A percentile compares a stretch with the other conserved stretches of the same genome.
These are phyloP conservation scores for Neurospora sp. DNA, from an alignment of 495 filamentous ascomycete genomes.

Conservation along the genomic window DNA sequence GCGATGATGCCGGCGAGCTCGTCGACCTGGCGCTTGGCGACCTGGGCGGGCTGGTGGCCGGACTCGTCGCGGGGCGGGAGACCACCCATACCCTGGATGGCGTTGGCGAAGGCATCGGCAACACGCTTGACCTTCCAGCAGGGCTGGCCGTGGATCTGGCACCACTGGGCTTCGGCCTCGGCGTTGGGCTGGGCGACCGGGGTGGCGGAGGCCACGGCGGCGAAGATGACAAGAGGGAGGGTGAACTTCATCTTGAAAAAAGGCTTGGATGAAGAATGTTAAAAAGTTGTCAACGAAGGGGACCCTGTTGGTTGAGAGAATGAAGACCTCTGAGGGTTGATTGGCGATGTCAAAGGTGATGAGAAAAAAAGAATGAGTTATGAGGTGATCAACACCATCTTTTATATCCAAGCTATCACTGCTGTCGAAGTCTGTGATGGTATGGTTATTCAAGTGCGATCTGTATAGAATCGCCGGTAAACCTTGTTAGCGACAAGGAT, in stretches of 20 bases:
- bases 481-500: not conserved
- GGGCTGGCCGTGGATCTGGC: slow-evolving; percentile 21
- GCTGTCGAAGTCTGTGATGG: not conserved
- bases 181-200: slow-evolving; percentile 15
- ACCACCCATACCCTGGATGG: slow-evolving; percentile 8
- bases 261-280: slow-evolving; percentile 1
- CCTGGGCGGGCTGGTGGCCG: slow-evolving; percentile 5
- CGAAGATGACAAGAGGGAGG: slow-evolving; percentile 22
- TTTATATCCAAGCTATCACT: not conserved
- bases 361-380: not conserved
- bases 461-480: not conserved
- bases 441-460: not conserved
- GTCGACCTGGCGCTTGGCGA: slow-evolving; percentile 19
- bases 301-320: slow-evolving; percentile 2
- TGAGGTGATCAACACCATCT: not conserved
- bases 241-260: slow-evolving; percentile 30
- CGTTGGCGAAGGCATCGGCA: slow-evolving; percentile 24
- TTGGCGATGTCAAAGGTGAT: slow-evolving; percentile 1
- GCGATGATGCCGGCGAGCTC: slow-evolving; percentile 20
- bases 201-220: slow-evolving; percentile 16
- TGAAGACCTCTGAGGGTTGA: not conserved
- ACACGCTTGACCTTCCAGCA: slow-evolving; percentile 31
- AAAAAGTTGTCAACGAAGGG: not conserved
- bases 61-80: slow-evolving; percentile 14
- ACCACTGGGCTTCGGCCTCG: slow-evolving; percentile 19